Evolutionary conservation across 2,329 filamentous ascomycete genomes (phyloP).

Genomic region (Coniochaeta sp.): DNA sequence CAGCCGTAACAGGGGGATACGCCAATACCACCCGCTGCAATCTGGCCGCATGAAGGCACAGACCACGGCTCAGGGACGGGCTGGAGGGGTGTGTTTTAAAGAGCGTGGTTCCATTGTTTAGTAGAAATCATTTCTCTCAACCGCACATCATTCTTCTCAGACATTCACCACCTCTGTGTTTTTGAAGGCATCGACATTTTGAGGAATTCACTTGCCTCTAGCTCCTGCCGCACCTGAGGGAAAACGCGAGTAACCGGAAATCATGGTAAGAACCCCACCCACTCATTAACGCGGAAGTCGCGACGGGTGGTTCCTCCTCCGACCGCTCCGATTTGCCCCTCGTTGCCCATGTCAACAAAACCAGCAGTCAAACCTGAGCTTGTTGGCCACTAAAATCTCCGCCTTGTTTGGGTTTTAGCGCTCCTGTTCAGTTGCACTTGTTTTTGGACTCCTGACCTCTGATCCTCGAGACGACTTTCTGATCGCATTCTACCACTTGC

Average conservation of each 20-base stretch:
- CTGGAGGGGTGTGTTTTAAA: neutral
- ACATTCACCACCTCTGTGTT: neutral
- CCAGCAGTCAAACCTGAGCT: neutral
- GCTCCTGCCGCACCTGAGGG: too few species aligned
- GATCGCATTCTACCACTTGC: neutral
- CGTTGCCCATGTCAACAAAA: slow-evolving; percentile 15
- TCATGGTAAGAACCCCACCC: slow-evolving; percentile 1
- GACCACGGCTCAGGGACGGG: slow-evolving; percentile 8
- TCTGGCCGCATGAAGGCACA: slow-evolving; percentile 12
- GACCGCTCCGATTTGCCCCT: slow-evolving; percentile 1
- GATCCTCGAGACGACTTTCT: neutral
- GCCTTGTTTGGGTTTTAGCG: slow-evolving; percentile 1
- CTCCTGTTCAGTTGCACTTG: neutral
- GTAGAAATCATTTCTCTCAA: neutral
- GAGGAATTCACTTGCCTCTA: neutral
- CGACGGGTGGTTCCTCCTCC: neutral
- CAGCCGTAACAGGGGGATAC: neutral
- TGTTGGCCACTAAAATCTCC: slow-evolving; percentile 9
- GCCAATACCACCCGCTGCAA: too few species aligned
- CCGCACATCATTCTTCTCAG: neutral
- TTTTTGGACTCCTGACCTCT: neutral
- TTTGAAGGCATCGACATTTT: neutral
- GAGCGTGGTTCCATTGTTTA: neutral
- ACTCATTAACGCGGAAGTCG: slow-evolving; percentile 1
- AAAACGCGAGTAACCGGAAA: neutral